Percentiles rank a stretch among this genome's conserved stretches.
Conservation (phyloP, 495 filamentous ascomycete genomes). For the Monascus purpureus region DNA sequence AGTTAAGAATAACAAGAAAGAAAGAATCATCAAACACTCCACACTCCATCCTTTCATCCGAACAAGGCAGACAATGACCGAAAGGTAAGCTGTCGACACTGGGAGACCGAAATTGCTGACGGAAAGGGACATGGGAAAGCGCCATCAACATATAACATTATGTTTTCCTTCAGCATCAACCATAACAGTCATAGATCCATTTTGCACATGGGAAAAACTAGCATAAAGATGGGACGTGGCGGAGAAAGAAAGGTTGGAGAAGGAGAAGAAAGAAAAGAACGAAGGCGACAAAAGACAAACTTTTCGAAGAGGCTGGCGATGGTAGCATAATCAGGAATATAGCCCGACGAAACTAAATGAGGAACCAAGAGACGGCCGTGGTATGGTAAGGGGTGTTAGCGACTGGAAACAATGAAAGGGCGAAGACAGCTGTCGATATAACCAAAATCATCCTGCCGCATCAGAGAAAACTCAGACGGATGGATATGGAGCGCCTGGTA, state of each 20-base stretch:
- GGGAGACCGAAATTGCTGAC: conserved; percentile 6
- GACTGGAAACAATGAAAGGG: conserved; percentile 14
- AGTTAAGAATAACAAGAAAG: conserved; percentile 12
- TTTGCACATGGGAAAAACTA: conserved; percentile 26
- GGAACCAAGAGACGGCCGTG: conserved; percentile 3
- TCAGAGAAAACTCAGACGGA: conserved; percentile 2
- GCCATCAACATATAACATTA: conserved; percentile 5
- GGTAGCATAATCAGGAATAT: conserved; percentile 22
- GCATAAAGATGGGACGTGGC: conserved; percentile 2
- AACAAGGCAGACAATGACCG: conserved; percentile 10
- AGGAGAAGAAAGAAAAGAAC: conserved; percentile 8
- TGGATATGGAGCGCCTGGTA: no score
- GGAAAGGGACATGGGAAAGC: neutral
- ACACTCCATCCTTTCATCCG: conserved; percentile 15
- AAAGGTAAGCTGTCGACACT: no score
- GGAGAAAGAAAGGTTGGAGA: conserved; percentile 4
- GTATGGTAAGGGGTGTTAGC: no score
- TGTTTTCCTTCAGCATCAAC: conserved; percentile 25
- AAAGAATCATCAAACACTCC: conserved; percentile 6
- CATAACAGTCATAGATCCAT: conserved; percentile 26
- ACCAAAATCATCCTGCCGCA: conserved; percentile 12
- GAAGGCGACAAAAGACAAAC: conserved; percentile 11
- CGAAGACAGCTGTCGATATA: conserved; percentile 13
- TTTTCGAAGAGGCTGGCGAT: conserved; percentile 32
- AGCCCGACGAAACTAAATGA: conserved; percentile 12